Base-by-base conservation (phyloP, 164 flowering plant genomes). In the Vitis amurensis region DNA sequence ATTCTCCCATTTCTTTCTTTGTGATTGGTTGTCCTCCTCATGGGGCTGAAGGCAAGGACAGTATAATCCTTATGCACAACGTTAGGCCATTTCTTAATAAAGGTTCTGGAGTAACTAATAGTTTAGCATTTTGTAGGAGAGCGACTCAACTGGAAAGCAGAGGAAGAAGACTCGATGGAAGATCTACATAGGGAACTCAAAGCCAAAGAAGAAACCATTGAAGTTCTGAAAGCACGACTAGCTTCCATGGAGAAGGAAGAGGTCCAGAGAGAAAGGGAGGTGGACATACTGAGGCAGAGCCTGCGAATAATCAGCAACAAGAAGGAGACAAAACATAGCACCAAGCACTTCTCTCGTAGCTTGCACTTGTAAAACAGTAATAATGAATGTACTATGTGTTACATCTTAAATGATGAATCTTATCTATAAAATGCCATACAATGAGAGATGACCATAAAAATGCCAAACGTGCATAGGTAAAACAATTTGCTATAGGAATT, bases 281-380 rank as follows among this genome's bases (percentile, higher is more conserved):
- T 85, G 11, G 95, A 92, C 75, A 87, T 90, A 30, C 81, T 90
- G 27, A 84, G 87, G 72, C 97, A 92, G 70, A 90, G 93, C 74
- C 63, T 87, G 76, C 77, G 87, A 70, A 90, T 90, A 60, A 80
- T 86, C 72, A 79, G 85, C 82, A 78, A 77, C 81, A 80, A 71
- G 19, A 82, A 72, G 58, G 50, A 50, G 27, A 12, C 13, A 31
- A 31, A 31, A 11, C 11, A 55, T 8, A 49, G 58, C 8, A 29
- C 62, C 6, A 71, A 67, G 56, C 51, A 29, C 12, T 56, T 67
- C 55, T 57, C 68, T 49, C 49, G 47, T 61, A 72, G 55, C 66
- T 64, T 75, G 71, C 52, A 55, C 50, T 50, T 63, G 68, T 73
- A 58, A 56, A 62, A 19, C 44, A 31, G 44, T 31, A 31, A 31